phyloP scores from a whole-genome alignment of 2,329 filamentous ascomycete genomes.

The Neurospora sp. region DNA sequence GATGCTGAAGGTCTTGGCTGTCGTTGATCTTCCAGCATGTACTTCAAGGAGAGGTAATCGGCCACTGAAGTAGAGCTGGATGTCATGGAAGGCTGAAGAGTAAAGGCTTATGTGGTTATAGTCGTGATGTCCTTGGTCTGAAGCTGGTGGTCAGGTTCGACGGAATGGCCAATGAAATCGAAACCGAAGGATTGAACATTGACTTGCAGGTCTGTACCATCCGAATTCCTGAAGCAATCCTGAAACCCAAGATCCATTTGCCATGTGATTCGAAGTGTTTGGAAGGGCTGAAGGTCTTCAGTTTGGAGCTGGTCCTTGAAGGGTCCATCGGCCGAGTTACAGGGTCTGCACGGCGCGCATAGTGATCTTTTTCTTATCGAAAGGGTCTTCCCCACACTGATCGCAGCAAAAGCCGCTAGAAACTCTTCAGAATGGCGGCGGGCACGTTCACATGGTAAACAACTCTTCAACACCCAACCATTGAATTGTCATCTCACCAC shows the following conservation, averaged over 20 bases:
- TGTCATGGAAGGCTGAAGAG: background rate
- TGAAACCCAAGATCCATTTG: constrained; percentile 25
- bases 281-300: background rate
- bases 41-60: background rate
- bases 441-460: background rate
- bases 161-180: background rate
- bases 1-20: background rate
- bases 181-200: background rate
- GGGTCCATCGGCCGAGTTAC: background rate
- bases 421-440: background rate
- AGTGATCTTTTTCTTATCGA: background rate
- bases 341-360: background rate
- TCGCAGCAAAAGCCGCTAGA: background rate
- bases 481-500: background rate
- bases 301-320: background rate
- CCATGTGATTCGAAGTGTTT: background rate
- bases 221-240: constrained; percentile 28
- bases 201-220: background rate
- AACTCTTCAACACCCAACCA: background rate
- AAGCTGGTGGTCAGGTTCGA: background rate
- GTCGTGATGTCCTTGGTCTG: background rate
- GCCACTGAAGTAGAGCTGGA: background rate
- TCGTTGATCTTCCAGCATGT: background rate
- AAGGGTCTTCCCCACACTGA: background rate
- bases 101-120: background rate